phyloP scores from a whole-genome alignment of 2,329 filamentous ascomycete species.

The Biscogniauxia mediterranea region DNA sequence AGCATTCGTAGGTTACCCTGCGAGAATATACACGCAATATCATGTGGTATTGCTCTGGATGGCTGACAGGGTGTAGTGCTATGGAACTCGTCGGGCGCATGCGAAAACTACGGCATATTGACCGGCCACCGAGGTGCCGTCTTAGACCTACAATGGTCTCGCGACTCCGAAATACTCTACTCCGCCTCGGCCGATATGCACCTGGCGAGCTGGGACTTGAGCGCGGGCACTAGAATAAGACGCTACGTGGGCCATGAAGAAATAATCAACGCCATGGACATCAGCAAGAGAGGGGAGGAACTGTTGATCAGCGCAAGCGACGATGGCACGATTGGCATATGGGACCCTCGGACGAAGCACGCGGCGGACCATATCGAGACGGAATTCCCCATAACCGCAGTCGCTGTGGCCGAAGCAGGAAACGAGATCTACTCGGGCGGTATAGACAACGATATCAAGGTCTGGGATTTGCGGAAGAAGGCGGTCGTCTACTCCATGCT shows the following conservation, averaged over 20 bases:
- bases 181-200: constrained; percentile 93
- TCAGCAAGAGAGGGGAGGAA: constrained; percentile 87
- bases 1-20: constrained; percentile 66
- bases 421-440: constrained; percentile 94
- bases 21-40: neutral
- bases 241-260: constrained; percentile 92
- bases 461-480: constrained; percentile 95
- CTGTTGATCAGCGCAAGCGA: constrained; percentile 88
- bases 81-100: constrained; percentile 89
- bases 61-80: constrained; percentile 60
- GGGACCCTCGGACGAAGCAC: constrained; percentile 90
- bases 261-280: constrained; percentile 88
- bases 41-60: neutral
- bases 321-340: constrained; percentile 90
- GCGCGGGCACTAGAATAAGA: constrained; percentile 87
- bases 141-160: constrained; percentile 92
- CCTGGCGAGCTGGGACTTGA: constrained; percentile 91
- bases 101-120: constrained; percentile 89
- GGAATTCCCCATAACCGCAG: constrained; percentile 86
- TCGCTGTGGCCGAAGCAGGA: constrained; percentile 88
- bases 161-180: constrained; percentile 87
- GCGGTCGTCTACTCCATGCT: constrained; percentile 81
- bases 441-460: constrained; percentile 96
- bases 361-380: constrained; percentile 87
- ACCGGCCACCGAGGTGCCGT: constrained; percentile 89